phyloP scores from a whole-genome alignment of 768 basidiomycete genomes.

The Trametes maxima region DNA sequence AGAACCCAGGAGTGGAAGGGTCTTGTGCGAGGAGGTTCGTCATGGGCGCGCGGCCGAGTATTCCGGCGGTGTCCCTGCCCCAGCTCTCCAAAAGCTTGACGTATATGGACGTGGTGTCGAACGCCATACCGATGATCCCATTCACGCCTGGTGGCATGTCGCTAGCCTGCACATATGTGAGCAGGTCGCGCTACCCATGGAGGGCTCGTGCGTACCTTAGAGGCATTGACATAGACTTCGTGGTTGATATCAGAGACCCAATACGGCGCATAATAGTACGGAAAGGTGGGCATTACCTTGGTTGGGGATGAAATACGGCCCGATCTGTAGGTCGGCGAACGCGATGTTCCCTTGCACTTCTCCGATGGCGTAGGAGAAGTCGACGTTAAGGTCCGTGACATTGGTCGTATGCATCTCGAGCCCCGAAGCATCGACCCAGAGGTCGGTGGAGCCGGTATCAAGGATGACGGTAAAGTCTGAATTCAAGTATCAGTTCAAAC shows the following conservation, averaged over 20 bases:
- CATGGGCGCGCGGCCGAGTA: constrained; percentile 24
- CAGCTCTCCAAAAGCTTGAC: constrained; percentile 6
- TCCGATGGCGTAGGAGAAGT: constrained; percentile 44
- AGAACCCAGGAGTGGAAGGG: constrained; percentile 23
- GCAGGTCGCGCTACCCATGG: background rate
- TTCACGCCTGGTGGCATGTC: constrained; percentile 52
- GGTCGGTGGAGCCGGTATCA: constrained; percentile 39
- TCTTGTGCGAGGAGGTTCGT: constrained; percentile 29
- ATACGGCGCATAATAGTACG: background rate
- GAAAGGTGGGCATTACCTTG: constrained; percentile 51
- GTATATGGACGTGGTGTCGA: constrained; percentile 74
- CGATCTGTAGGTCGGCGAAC: constrained; percentile 40
- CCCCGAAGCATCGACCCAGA: constrained; percentile 30
- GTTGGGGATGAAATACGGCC: constrained; percentile 47
- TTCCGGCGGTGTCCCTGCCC: constrained; percentile 12
- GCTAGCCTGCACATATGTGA: constrained; percentile 1
- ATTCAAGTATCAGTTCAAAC: background rate
- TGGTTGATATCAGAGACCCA: constrained; percentile 21
- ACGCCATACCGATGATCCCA: constrained; percentile 78
- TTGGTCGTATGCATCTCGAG: constrained; percentile 28
- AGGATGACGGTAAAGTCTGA: constrained; percentile 35
- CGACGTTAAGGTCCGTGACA: constrained; percentile 35
- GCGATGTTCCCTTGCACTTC: constrained; percentile 40
- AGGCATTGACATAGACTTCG: constrained; percentile 48
- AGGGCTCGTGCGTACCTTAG: background rate